Evolutionary conservation across 192 early-diverging fungal species (phyloP).

Genomic region (Cladochytrium replicatum): DNA sequence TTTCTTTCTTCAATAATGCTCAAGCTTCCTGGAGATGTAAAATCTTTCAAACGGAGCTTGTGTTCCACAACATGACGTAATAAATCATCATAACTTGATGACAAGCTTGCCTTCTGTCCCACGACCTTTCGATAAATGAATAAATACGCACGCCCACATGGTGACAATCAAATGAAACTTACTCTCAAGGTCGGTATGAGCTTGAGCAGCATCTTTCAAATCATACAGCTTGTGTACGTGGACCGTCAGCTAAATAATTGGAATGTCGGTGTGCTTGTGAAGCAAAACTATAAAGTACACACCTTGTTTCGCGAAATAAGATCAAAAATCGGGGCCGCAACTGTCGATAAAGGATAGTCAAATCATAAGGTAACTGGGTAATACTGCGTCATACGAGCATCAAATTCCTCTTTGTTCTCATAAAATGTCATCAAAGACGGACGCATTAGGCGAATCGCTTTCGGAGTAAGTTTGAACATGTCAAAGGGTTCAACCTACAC

Average conservation of each 20-base stretch:
- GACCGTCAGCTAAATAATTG: constrained; percentile 40
- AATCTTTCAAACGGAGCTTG: too few relatives aligned
- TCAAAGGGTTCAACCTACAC: constrained; percentile 39
- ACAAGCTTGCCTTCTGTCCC: too few relatives aligned
- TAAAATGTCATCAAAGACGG: constrained; percentile 68
- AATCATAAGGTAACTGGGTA: not conserved
- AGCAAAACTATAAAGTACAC: not conserved
- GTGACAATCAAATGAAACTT: constrained; percentile 1
- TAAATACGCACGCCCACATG: too few relatives aligned
- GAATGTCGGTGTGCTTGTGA: not conserved
- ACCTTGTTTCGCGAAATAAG: constrained; percentile 41
- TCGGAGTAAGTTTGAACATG: constrained; percentile 47
- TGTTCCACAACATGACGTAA: too few relatives aligned
- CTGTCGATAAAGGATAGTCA: constrained; percentile 17
- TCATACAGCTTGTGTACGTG: constrained; percentile 66
- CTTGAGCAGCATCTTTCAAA: constrained; percentile 60
- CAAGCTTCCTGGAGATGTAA: too few relatives aligned
- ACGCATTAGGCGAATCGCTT: constrained; percentile 64
- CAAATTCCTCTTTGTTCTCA: constrained; percentile 54
- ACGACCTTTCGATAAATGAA: too few relatives aligned
- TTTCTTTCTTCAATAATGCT: too few relatives aligned
- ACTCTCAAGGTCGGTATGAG: constrained; percentile 68
- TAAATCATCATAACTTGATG: too few relatives aligned
- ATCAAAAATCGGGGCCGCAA: constrained; percentile 42
- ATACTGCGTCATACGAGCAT: constrained; percentile 22